These are phyloP conservation scores for Nakazawaea populi DNA, from an alignment of 805 yeast genomes.

Conservation along the genomic window DNA sequence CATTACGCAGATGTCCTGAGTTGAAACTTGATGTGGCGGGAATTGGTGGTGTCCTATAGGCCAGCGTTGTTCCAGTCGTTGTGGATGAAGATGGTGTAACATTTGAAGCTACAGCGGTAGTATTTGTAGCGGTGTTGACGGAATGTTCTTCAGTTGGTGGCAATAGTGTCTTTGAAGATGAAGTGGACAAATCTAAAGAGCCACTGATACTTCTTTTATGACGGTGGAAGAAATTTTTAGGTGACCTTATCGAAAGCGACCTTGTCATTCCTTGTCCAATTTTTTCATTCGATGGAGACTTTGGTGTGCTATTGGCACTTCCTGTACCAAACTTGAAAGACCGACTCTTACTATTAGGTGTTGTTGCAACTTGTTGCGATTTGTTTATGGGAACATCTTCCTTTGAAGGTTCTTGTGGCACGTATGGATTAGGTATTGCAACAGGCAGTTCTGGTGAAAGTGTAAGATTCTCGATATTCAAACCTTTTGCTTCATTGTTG, in stretches of 20 bases:
- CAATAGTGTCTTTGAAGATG: not conserved
- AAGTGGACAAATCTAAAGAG: slow-evolving; percentile 4
- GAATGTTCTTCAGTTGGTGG: slow-evolving; percentile 9
- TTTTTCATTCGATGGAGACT: slow-evolving; percentile 14
- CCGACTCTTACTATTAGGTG: slow-evolving; percentile 3
- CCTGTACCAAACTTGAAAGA: slow-evolving; percentile 16
- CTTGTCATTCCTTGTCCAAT: slow-evolving; percentile 14
- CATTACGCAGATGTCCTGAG: slow-evolving; percentile 30
- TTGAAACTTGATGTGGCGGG: slow-evolving; percentile 23
- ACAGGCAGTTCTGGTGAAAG: not conserved
- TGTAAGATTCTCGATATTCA: slow-evolving; percentile 8
- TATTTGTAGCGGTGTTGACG: not conserved
- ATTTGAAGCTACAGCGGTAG: slow-evolving; percentile 19
- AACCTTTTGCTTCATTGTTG: slow-evolving; percentile 7
- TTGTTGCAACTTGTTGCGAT: slow-evolving; percentile 13
- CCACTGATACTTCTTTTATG: slow-evolving; percentile 22
- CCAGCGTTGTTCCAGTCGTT: slow-evolving; percentile 20
- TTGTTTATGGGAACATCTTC: slow-evolving; percentile 8
- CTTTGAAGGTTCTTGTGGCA: not conserved
- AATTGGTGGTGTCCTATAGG: slow-evolving; percentile 39
- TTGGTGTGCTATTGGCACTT: slow-evolving; percentile 2
- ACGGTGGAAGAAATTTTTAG: slow-evolving; percentile 19
- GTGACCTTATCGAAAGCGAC: slow-evolving; percentile 18
- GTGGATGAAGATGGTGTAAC: slow-evolving; percentile 35
- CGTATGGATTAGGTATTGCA: not conserved